phyloP scores from a whole-genome alignment of 176 grass and related monocot species.

The Musa beccarii region DNA sequence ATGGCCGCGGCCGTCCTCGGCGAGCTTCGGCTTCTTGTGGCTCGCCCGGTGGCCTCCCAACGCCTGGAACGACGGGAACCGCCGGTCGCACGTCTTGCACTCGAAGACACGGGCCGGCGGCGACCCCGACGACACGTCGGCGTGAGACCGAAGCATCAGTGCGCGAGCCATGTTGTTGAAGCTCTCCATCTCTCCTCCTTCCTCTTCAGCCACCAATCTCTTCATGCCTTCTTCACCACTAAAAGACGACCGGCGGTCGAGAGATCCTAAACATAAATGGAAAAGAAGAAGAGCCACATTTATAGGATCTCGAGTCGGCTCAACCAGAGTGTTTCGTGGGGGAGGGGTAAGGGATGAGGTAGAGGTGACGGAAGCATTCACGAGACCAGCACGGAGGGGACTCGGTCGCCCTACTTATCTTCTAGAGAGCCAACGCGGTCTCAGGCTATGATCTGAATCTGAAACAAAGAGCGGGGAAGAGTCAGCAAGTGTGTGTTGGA shows the following conservation, averaged over 20 bases:
- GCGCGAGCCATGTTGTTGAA: neutral
- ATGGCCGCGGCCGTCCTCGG: neutral
- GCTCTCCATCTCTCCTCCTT: neutral
- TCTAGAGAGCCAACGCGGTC: neutral
- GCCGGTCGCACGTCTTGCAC: neutral
- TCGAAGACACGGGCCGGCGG: neutral
- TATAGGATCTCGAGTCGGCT: neutral
- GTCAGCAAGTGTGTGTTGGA: neutral
- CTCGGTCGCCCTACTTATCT: neutral
- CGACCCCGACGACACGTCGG: neutral
- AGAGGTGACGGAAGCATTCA: neutral
- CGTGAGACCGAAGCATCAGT: neutral
- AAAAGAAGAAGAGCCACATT: neutral
- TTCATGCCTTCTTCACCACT: neutral
- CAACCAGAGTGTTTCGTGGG: neutral
- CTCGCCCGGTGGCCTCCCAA: neutral
- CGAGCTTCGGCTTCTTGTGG: conserved; percentile 1
- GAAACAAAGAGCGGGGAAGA: neutral
- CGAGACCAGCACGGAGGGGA: neutral
- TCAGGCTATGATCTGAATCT: neutral
- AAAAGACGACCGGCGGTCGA: neutral
- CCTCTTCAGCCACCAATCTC: neutral
- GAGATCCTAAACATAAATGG: neutral
- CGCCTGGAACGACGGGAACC: neutral
- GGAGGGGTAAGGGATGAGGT: neutral